Base-by-base conservation (phyloP, 2,329 filamentous ascomycete species). In the Claviceps citrina region DNA sequence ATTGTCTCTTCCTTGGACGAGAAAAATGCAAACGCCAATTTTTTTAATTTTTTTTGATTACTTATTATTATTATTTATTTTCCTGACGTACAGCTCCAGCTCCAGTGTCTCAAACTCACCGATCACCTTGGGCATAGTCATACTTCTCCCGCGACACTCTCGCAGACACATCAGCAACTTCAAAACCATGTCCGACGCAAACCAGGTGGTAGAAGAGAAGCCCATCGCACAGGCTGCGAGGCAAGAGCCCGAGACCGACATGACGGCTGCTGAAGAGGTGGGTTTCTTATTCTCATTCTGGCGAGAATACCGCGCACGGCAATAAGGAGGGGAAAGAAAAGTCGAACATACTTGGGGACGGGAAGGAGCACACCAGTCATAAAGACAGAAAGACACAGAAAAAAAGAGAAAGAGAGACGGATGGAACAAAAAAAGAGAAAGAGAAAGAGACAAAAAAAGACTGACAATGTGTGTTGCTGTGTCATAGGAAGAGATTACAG, bases 401-500 rank as follows among this genome's bases (percentile, higher is more conserved):
- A 18, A 25, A 16, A 16, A 7, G 8, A 25, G n/a, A 15, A 36
- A 27, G 10, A 34, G 10, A 25, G 20, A 35, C 13, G 16, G 2
- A 27, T 13, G 7, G 10, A 9, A 27, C 26, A 24, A 35, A 25
- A 38, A 30, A 24, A 35, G 19, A 38, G 20, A n/a, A 22, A 12
- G 9, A 30, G 36, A 28, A 38, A 28, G 8, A 24, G n/a, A 28
- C 3, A 16, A 31, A 20, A n/a, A 42, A 46, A 51, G 48, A 53
- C 57, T 61, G 56, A 60, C 58, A 44, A 44, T 31, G 25, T 34
- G 43, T 41, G 27, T 34, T 40, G 19, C 31, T 47, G 44, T 48
- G 44, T 37, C 31, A 35, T 57, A 76, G 72, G 71, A 89, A 70
- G 84, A 91, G 62, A 89, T 91, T 54, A 77, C 76, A 45, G 83